A percentile compares a stretch with the other conserved stretches of the same genome.
phyloP scores from a whole-genome alignment of 352 stramenopile species.

The Hyaloperonospora arabidopsidis region DNA sequence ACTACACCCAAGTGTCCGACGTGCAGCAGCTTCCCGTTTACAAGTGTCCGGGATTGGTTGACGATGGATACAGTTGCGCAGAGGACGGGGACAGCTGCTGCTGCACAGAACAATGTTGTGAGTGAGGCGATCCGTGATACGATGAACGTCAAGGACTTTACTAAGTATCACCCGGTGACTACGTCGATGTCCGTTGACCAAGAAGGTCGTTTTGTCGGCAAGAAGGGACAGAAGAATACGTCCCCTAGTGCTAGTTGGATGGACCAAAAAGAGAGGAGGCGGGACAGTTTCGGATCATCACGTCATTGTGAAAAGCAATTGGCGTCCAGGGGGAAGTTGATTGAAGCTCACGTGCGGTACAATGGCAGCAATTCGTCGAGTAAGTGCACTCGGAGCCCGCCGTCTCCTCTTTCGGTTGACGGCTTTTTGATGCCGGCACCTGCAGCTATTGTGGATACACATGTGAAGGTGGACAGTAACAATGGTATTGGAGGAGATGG shows the following conservation, averaged over 20 bases:
- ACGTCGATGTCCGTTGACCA: slow-evolving; percentile 50
- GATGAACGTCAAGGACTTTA: slow-evolving; percentile 77
- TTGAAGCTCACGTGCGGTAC: slow-evolving; percentile 18
- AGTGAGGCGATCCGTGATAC: slow-evolving; percentile 48
- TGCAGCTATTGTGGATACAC: neutral
- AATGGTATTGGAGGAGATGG: neutral
- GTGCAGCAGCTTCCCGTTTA: slow-evolving; percentile 67
- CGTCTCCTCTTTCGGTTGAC: slow-evolving; percentile 27
- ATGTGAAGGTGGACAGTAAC: neutral
- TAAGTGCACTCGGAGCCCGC: slow-evolving; percentile 19
- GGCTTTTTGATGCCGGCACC: slow-evolving; percentile 23
- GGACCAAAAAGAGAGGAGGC: slow-evolving; percentile 8
- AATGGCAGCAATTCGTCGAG: slow-evolving; percentile 24
- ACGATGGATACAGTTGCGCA: slow-evolving; percentile 30
- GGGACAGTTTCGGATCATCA: slow-evolving; percentile 7
- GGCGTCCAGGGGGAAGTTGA: slow-evolving; percentile 17
- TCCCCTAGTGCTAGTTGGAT: slow-evolving; percentile 9
- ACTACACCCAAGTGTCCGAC: slow-evolving; percentile 71
- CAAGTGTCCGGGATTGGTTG: slow-evolving; percentile 70
- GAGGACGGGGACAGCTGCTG: slow-evolving; percentile 1
- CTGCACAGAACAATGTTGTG: slow-evolving; percentile 12
- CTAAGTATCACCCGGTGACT: slow-evolving; percentile 41
- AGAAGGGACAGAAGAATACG: slow-evolving; percentile 12
- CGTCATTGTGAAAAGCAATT: slow-evolving; percentile 11
- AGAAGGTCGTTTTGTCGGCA: slow-evolving; percentile 52